Percentiles rank a stretch among this genome's conserved stretches.
Conservation (phyloP, 768 basidiomycete genomes). For the Mycena vulgaris region DNA sequence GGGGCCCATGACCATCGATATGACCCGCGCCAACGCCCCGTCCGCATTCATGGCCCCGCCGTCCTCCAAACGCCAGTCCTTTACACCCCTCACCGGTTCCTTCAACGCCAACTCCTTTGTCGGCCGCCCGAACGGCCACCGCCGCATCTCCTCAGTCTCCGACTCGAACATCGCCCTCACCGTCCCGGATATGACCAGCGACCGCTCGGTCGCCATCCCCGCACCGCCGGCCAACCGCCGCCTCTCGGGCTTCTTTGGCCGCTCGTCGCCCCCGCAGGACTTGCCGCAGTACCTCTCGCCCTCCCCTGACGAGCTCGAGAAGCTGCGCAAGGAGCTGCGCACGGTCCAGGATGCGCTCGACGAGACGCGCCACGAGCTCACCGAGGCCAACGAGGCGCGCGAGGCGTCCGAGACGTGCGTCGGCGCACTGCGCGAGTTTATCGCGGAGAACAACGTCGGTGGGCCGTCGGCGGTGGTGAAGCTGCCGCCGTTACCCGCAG, state of each 20-base stretch:
- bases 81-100: conserved; percentile 78
- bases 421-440: conserved; percentile 86
- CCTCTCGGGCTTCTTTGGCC: conserved; percentile 4
- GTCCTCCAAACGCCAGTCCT: conserved; percentile 80
- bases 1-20: conserved; percentile 64
- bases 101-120: conserved; percentile 49
- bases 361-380: conserved; percentile 75
- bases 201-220: conserved; percentile 43
- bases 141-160: conserved; percentile 83
- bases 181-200: conserved; percentile 51
- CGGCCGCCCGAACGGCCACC: conserved; percentile 66
- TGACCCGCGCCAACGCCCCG: conserved; percentile 63
- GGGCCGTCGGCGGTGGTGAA: conserved; percentile 46
- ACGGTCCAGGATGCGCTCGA: conserved; percentile 73
- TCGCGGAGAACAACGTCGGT: conserved; percentile 82
- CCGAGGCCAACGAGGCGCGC: conserved; percentile 85
- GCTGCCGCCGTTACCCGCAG: conserved; percentile 59
- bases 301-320: conserved; percentile 64
- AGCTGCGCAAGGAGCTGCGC: conserved; percentile 72
- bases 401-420: conserved; percentile 92
- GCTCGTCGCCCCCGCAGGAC: neutral
- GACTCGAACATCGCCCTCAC: conserved; percentile 63
- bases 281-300: conserved; percentile 37
- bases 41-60: conserved; percentile 58
- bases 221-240: neutral